Percentiles rank a stretch among this genome's conserved stretches.
These are phyloP conservation scores for Xylariaceae sp. DNA, from an alignment of 2,329 filamentous ascomycete genomes.

Conservation along the genomic window DNA sequence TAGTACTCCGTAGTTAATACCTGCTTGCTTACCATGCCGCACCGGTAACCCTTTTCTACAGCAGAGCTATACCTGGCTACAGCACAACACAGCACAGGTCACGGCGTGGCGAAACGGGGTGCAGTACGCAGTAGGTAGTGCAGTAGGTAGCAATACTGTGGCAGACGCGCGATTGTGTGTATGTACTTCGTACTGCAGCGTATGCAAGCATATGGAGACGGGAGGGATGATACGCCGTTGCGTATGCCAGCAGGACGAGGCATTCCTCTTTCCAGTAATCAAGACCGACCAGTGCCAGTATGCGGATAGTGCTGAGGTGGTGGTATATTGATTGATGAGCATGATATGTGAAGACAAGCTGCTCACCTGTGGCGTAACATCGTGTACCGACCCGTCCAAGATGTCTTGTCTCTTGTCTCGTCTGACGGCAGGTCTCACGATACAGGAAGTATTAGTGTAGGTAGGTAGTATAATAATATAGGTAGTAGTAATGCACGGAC, in stretches of 20 bases:
- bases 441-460: neutral
- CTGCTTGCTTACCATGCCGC: neutral
- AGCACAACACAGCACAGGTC: constrained; percentile 14
- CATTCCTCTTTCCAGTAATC: constrained; percentile 5
- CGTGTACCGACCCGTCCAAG: constrained; percentile 7
- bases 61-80: neutral
- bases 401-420: neutral
- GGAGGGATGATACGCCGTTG: constrained; percentile 17
- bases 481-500: neutral
- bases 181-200: neutral
- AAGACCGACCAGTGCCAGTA: neutral
- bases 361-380: constrained; percentile 20
- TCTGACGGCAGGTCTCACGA: constrained; percentile 15
- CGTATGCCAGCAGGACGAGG: constrained; percentile 19
- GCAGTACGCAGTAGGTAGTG: constrained; percentile 4
- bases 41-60: constrained; percentile 1
- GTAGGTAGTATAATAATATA: too few relatives aligned
- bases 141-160: constrained; percentile 26
- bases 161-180: constrained; percentile 12
- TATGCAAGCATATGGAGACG: constrained; percentile 19
- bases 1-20: neutral
- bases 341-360: neutral
- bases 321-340: neutral
- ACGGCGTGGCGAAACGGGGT: constrained; percentile 20
- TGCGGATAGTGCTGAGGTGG: constrained; percentile 1